Evolutionary conservation across 176 grass and related monocot species (phyloP), one percentile per base, ranked within the genome.

Genomic region (Triticum timopheevii): DNA sequence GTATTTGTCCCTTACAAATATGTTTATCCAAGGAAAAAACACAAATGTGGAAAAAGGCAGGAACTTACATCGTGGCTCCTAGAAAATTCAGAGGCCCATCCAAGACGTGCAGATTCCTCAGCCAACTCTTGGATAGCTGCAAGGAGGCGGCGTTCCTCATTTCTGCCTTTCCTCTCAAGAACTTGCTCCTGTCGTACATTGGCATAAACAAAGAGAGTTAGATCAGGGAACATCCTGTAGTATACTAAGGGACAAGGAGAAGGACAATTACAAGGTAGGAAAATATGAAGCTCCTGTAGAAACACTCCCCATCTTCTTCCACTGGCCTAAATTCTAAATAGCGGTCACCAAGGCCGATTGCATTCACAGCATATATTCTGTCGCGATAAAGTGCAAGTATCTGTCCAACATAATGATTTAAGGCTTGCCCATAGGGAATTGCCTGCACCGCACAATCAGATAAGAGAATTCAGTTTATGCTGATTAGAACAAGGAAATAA

Each of bases 221-320:
- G 30, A 42, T 69, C 42, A 67, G 45, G n/a, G 33, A 66, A 67
- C 13, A 80, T 89, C 16, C 35, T 80, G 50, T 54, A 54, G 16
- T 54, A 59, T 84, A 62, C 17, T 28, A 88, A 80, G 15, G 31
- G 84, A 58, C 28, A 69, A 8, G 10, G n/a, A 36, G 31, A 23
- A 58, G 58, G 25, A 74, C 17, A 89, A 8, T 56, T 83, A 89
- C 87, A 4, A 89, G 82, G 82, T 89, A 89, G 12, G 68, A 85
- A 85, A 85, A 85, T 85, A 89, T 80, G 76, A 85, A 89, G 76
- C 87, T 85, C 68, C 87, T 56, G 34, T 89, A 80, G 77, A 89
- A 89, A 85, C 87, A 80, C 33, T 89, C 87, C 13, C 67, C 82
- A 42, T 89, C 87, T 80, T 31, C 69, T 65, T 7, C 23, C 23